Conservation (phyloP, 140 eudicot species). For the Stevia rebaudiana region DNA sequence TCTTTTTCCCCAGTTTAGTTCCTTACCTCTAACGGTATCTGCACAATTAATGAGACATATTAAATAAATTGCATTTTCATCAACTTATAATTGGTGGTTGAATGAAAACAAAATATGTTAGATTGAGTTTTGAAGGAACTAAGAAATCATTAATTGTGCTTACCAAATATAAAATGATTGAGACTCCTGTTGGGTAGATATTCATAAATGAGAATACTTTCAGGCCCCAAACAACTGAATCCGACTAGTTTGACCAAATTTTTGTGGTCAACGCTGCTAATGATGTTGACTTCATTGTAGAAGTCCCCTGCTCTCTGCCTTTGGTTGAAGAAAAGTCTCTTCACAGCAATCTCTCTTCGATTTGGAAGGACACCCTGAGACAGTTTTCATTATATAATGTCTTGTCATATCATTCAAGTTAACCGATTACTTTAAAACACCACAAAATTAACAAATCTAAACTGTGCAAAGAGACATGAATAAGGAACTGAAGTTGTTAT, state of each 20-base stretch:
- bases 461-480: background rate
- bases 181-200: constrained; percentile 64
- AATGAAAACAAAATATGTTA: background rate
- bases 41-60: background rate
- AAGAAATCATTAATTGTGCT: background rate
- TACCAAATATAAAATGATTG: constrained; percentile 70
- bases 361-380: constrained; percentile 60
- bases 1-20: constrained; percentile 67
- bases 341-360: constrained; percentile 76
- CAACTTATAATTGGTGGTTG: background rate
- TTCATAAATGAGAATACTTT: constrained; percentile 71
- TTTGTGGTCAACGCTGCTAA: constrained; percentile 77
- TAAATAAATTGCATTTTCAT: constrained; percentile 4
- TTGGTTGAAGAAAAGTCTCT: constrained; percentile 86
- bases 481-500: background rate
- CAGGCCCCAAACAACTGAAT: constrained; percentile 85
- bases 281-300: constrained; percentile 81
- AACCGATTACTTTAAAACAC: background rate
- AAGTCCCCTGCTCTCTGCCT: constrained; percentile 72
- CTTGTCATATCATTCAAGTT: background rate
- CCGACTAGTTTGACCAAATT: constrained; percentile 78
- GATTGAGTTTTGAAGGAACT: background rate
- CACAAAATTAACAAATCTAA: background rate
- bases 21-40: constrained; percentile 57
- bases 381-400: background rate